Conservation (phyloP, 169 alveolate species). For the Plasmodium sp. region DNA sequence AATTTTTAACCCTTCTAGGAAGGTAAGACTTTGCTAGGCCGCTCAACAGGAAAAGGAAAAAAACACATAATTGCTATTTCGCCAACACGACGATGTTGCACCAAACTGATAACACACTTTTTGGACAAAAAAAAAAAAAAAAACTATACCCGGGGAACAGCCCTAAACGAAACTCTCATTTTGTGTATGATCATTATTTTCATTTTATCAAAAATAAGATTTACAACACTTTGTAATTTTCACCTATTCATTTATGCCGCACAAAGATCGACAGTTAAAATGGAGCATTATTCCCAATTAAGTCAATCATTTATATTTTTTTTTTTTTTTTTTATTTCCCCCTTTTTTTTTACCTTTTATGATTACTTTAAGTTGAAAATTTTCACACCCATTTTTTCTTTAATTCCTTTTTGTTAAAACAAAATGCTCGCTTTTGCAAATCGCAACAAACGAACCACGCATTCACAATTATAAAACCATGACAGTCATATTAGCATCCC, state of each 20-base stretch:
- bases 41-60: no score
- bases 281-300: no score
- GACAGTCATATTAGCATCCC: no score
- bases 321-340: neutral
- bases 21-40: no score
- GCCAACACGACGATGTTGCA: no score
- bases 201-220: neutral
- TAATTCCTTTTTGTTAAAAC: neutral
- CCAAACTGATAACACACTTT: no score
- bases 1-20: no score
- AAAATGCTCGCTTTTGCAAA: neutral
- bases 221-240: neutral
- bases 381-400: neutral
- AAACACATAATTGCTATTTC: no score
- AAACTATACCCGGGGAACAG: neutral
- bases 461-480: no score
- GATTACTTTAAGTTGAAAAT: neutral
- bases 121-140: neutral
- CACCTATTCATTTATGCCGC: neutral
- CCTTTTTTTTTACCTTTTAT: neutral
- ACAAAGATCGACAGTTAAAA: no score
- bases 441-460: neutral
- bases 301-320: neutral
- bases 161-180: neutral
- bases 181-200: neutral